These are phyloP conservation scores for Selaginella tamariscina DNA, from an alignment of 75 land plant genomes.

Conservation along the genomic window DNA sequence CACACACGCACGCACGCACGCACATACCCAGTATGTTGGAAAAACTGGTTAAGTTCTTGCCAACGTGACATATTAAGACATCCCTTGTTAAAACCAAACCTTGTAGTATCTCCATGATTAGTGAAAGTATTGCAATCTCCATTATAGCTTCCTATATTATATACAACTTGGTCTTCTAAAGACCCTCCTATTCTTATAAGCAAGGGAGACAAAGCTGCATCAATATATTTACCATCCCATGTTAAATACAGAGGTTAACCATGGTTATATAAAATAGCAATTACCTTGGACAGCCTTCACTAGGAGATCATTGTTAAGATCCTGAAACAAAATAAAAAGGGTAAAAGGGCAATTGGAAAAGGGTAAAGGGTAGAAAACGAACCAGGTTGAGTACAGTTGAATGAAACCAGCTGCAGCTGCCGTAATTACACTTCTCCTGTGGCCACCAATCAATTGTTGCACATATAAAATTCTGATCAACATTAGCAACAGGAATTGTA, in stretches of 20 bases:
- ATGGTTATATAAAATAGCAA: not conserved
- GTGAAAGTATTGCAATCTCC: not conserved
- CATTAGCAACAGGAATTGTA: not conserved
- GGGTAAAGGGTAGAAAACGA: not conserved
- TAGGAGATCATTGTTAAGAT: not conserved
- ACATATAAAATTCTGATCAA: not conserved
- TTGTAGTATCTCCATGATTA: not conserved
- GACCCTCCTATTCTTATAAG: not conserved
- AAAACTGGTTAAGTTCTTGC: not conserved
- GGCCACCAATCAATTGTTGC: slow-evolving; percentile 13
- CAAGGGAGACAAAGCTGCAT: not conserved
- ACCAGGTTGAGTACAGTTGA: slow-evolving; percentile 7
- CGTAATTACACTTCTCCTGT: slow-evolving; percentile 10
- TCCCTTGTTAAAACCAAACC: not conserved
- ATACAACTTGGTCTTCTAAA: slow-evolving; percentile 4
- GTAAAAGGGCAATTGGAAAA: not conserved
- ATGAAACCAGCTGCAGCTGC: slow-evolving; percentile 6
- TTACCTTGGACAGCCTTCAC: slow-evolving; percentile 1
- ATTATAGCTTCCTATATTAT: not conserved
- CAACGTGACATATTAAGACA: slow-evolving; percentile 12
- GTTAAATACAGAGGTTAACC: not conserved
- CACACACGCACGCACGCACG: too few species aligned
- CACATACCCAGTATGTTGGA: slow-evolving; percentile 8
- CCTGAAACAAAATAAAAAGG: not conserved
- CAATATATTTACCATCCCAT: not conserved